A percentile compares a stretch with the other conserved stretches of the same genome.
These are phyloP conservation scores for Coemansia guatemalensis DNA, from an alignment of 192 early-diverging fungal genomes.

Conservation along the genomic window DNA sequence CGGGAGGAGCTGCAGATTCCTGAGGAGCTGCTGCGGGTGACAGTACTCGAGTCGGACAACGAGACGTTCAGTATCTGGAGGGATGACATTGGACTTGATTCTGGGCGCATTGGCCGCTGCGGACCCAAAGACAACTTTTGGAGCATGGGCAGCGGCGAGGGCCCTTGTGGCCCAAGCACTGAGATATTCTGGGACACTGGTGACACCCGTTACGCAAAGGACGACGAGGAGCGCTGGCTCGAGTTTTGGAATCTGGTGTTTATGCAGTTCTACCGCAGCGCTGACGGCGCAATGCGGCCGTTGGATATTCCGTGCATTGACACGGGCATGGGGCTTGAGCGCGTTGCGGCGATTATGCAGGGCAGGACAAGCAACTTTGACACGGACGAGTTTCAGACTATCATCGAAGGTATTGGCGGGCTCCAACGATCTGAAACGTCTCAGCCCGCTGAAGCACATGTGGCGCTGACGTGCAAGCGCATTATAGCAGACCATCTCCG, in stretches of 20 bases:
- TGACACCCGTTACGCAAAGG: constrained; percentile 77
- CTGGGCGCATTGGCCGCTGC: constrained; percentile 76
- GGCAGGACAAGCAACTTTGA: constrained; percentile 95
- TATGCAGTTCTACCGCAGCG: constrained; percentile 96
- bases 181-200: constrained; percentile 98
- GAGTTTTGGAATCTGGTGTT: constrained; percentile 99
- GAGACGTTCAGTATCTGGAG: constrained; percentile 71
- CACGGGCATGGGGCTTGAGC: constrained; percentile 97
- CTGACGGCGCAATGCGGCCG: constrained; percentile 75
- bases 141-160: constrained; percentile 93
- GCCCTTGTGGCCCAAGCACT: constrained; percentile 96
- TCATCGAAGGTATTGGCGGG: constrained; percentile 76
- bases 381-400: constrained; percentile 83
- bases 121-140: constrained; percentile 96
- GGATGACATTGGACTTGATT: constrained; percentile 82
- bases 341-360: constrained; percentile 90
- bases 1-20: constrained; percentile 79
- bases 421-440: constrained; percentile 50
- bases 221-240: constrained; percentile 90
- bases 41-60: constrained; percentile 87
- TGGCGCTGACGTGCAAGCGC: constrained; percentile 87
- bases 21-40: constrained; percentile 84
- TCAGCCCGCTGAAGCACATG: constrained; percentile 76
- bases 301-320: constrained; percentile 95
- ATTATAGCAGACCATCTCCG: constrained; percentile 98